phyloP scores from a whole-genome alignment of 805 yeast genomes.

The Kuraishia borneana region DNA sequence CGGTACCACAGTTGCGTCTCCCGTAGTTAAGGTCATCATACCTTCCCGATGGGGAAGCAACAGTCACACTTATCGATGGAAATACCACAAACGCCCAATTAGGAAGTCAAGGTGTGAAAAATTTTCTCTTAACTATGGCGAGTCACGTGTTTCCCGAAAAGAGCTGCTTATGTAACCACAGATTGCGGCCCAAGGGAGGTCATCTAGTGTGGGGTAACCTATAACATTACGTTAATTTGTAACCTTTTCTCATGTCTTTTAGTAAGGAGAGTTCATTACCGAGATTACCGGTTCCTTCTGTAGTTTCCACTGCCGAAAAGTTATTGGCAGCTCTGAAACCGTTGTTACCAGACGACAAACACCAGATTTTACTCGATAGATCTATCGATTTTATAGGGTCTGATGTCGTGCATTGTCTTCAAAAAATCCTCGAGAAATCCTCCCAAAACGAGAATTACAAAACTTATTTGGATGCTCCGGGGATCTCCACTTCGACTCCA shows the following conservation, averaged over 20 bases:
- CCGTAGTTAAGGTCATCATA: too few species aligned
- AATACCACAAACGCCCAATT: conserved; percentile 16
- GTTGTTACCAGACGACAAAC: conserved; percentile 41
- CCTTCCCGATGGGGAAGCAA: too few species aligned
- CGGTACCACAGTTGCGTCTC: too few species aligned
- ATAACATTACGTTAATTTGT: too few species aligned
- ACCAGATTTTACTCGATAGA: conserved; percentile 27
- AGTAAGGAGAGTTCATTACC: conserved; percentile 37
- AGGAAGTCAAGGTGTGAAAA: conserved; percentile 9
- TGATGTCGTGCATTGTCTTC: conserved; percentile 31
- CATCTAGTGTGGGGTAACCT: too few species aligned
- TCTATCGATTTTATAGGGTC: conserved; percentile 34
- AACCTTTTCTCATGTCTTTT: neutral
- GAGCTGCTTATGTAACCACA: neutral
- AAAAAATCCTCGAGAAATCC: conserved; percentile 40
- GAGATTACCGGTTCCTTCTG: conserved; percentile 49
- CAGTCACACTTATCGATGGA: conserved; percentile 10
- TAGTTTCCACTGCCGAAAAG: conserved; percentile 38
- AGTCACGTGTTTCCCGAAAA: neutral
- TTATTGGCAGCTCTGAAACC: conserved; percentile 50
- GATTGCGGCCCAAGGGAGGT: too few species aligned
- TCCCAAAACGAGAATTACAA: conserved; percentile 22
- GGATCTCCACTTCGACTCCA: conserved; percentile 36
- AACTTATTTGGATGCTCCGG: conserved; percentile 42
- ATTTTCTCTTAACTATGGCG: neutral